Evolutionary conservation across 768 basidiomycete genomes (phyloP).

Genomic region (Peribolospora baueri): DNA sequence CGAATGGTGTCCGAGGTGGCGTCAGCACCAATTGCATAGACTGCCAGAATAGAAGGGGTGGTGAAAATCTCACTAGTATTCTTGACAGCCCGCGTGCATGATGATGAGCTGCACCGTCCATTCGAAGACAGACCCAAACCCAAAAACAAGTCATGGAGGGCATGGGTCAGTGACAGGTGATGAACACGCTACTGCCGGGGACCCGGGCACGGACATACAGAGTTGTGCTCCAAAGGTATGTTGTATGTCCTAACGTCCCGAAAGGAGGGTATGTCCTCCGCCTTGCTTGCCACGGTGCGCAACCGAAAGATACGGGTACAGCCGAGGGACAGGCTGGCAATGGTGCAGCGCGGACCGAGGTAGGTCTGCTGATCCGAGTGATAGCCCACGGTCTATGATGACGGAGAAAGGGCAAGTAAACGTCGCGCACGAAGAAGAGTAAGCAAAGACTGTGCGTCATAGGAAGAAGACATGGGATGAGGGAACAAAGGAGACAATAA

Average conservation of each 20-base stretch:
- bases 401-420: background rate
- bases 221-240: conserved; percentile 12
- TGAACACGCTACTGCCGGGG: too few relatives aligned
- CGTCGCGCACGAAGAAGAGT: background rate
- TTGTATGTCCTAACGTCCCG: conserved; percentile 8
- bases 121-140: too few relatives aligned
- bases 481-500: background rate
- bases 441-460: background rate
- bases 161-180: too few relatives aligned
- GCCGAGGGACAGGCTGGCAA: conserved; percentile 14
- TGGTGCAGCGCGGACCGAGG: conserved; percentile 13
- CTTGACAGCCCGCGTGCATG: conserved; percentile 14
- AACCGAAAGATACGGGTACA: conserved; percentile 12
- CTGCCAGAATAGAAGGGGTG: too few relatives aligned
- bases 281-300: conserved; percentile 2
- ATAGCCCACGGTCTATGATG: conserved; percentile 6
- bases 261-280: too few relatives aligned
- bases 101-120: conserved; percentile 5
- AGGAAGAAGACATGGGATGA: background rate
- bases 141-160: too few relatives aligned
- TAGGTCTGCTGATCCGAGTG: conserved; percentile 14
- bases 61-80: background rate
- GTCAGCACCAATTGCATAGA: too few relatives aligned
- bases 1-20: too few relatives aligned
- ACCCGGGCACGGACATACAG: background rate